phyloP scores from a whole-genome alignment of 768 basidiomycete species.

The Dioszegia hungarica region DNA sequence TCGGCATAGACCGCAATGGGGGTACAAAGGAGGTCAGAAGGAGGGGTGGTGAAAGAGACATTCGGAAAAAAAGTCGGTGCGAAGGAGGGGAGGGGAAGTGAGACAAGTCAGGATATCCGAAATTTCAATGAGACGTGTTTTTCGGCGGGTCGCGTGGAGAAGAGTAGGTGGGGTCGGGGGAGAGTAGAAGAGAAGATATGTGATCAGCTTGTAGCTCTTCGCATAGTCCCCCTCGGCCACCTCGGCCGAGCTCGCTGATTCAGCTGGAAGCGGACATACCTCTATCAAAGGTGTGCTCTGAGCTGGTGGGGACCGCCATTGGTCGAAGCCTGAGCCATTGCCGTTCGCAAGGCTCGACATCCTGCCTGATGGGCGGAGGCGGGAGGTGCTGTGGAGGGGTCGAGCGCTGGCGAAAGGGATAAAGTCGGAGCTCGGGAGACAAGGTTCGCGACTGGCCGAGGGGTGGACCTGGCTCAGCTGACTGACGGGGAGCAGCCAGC shows the following conservation, averaged over 20 bases:
- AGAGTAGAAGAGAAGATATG: not conserved
- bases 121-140: constrained; percentile 3
- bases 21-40: constrained; percentile 1
- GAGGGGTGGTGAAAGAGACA: not conserved
- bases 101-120: not conserved
- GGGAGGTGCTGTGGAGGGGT: not conserved
- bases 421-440: not conserved
- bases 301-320: constrained; percentile 30
- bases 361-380: not conserved
- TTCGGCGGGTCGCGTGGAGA: not conserved
- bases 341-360: not conserved
- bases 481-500: too few relatives aligned
- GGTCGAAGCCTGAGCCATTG: constrained; percentile 7
- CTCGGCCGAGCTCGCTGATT: too few relatives aligned
- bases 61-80: not conserved
- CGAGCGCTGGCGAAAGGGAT: not conserved
- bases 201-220: constrained; percentile 3
- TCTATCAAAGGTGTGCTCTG: constrained; percentile 27
- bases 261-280: too few relatives aligned
- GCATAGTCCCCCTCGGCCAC: too few relatives aligned
- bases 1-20: not conserved
- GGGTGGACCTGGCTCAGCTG: too few relatives aligned
- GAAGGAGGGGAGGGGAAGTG: not conserved
- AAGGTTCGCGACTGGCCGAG: too few relatives aligned
- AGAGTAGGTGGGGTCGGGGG: not conserved